phyloP scores from a whole-genome alignment of 148 eudicot species.

The Salicornia ramosissima region DNA sequence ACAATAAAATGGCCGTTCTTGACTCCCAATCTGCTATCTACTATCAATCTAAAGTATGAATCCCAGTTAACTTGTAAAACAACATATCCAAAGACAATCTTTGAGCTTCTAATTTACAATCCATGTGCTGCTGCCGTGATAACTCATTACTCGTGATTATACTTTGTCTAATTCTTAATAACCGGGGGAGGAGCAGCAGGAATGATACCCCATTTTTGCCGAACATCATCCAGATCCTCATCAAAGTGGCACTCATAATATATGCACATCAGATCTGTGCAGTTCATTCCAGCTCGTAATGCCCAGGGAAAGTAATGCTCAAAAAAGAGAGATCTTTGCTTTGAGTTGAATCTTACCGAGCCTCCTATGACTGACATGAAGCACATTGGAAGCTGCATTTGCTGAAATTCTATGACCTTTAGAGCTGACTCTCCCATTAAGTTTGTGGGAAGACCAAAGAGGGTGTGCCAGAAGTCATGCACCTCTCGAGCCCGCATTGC shows the following conservation, averaged over 20 bases:
- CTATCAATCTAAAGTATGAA: too few relatives aligned
- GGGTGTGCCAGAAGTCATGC: constrained; percentile 97
- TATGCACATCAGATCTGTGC: constrained; percentile 73
- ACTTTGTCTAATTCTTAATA: neutral
- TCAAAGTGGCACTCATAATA: constrained; percentile 84
- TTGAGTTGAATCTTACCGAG: constrained; percentile 65
- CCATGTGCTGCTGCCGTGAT: too few relatives aligned
- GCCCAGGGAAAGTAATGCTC: constrained; percentile 96
- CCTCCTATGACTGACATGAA: constrained; percentile 82
- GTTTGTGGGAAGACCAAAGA: constrained; percentile 88
- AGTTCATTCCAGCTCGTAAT: constrained; percentile 59
- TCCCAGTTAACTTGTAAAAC: too few relatives aligned
- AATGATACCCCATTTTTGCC: constrained; percentile 72
- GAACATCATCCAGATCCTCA: constrained; percentile 75
- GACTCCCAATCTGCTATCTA: too few relatives aligned
- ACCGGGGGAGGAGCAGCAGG: constrained; percentile 58
- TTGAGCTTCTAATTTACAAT: neutral
- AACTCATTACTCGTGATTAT: too few relatives aligned
- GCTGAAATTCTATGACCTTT: constrained; percentile 92
- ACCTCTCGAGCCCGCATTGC: constrained; percentile 92
- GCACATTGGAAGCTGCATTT: constrained; percentile 95
- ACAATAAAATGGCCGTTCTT: neutral
- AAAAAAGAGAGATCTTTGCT: constrained; percentile 69
- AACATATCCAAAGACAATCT: neutral
- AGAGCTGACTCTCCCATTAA: constrained; percentile 89